Base-by-base conservation (phyloP, 1,284 basidiomycete genomes). In the Trichosporon asahii region DNA sequence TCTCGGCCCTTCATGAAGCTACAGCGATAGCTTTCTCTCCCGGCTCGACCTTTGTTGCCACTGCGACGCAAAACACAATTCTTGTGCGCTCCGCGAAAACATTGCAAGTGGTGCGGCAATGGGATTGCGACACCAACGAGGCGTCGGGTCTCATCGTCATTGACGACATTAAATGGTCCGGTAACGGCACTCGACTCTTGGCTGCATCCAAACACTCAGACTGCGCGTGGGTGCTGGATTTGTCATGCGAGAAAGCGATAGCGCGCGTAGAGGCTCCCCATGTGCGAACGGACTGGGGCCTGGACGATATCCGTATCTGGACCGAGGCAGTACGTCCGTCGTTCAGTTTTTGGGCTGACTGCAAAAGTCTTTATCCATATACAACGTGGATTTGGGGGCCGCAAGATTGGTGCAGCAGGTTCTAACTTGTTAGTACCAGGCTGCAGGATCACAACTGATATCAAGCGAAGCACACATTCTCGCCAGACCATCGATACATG, bases 301-400 rank as follows among this genome's bases (percentile, higher is more conserved):
- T 91, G 8, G 86, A 91, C 55, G 88, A 88, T 18, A 85, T 95
- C 2, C 82, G 94, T n/a, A 93, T 91, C 74, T 94, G 93, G 82
- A 92, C 91, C 3, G 91, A 94, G 89, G 90, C 90, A 74, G 93
- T 95, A 83, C 85, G 92, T 44, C 5, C 25, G 27, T 64, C 12
- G 61, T 12, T 21, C 1, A 64, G 53, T 23, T 9, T 14, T 6
- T 21, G 9, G 0, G 18, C 77, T 68, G 33, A 61, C n/a, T 3
- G 94, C 92, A 94, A n/a, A n/a, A n/a, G 67, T 87, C 92, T 66
- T 86, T 95, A 18, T 90, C 91, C 0, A 84, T 94, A 33, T 93
- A 93, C 89, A 91, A 91, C 5, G 83, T 94, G 21, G 57, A 31
- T 15, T 8, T 4, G 8, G 57, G 57, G 5, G 21, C 6, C 11